A percentile compares a stretch with the other conserved stretches of the same genome.
Evolutionary conservation across 768 basidiomycete genomes (phyloP).

Genomic region (Crassisporium funariophilum): DNA sequence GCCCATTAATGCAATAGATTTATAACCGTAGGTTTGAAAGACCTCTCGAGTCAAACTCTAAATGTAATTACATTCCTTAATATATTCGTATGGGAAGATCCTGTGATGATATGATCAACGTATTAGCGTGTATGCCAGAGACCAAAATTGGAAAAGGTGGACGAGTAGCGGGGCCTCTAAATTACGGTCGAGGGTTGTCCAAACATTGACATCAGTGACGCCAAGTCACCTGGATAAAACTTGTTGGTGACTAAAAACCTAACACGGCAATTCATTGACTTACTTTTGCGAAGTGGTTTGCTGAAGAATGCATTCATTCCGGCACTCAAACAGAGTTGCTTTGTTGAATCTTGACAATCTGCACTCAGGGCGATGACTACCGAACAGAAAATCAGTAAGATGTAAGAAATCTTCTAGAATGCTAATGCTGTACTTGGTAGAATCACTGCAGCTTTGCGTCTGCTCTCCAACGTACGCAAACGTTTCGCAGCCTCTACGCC

Average conservation of each 20-base stretch:
- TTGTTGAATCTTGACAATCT: constrained; percentile 77
- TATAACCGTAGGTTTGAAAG: no score
- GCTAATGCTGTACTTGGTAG: constrained; percentile 53
- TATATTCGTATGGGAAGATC: no score
- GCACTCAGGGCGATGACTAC: constrained; percentile 74
- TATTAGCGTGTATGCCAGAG: no score
- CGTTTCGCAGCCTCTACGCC: constrained; percentile 76
- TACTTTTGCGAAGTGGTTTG: constrained; percentile 69
- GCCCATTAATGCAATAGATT: no score
- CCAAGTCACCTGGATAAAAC: constrained; percentile 47
- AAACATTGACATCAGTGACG: constrained; percentile 56
- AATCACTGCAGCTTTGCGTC: constrained; percentile 48
- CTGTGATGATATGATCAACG: no score
- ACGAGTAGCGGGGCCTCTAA: no score
- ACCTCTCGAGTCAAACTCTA: no score
- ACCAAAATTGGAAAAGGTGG: no score
- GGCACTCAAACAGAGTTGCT: constrained; percentile 72
- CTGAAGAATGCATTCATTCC: constrained; percentile 80
- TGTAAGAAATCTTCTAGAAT: background rate
- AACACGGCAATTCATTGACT: constrained; percentile 9
- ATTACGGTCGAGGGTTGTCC: constrained; percentile 35
- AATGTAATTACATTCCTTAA: no score
- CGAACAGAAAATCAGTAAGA: constrained; percentile 2
- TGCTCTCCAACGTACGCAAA: constrained; percentile 58
- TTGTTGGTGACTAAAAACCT: background rate